Base-by-base conservation (phyloP, 768 basidiomycete species). In the Butyriboletus loyo region DNA sequence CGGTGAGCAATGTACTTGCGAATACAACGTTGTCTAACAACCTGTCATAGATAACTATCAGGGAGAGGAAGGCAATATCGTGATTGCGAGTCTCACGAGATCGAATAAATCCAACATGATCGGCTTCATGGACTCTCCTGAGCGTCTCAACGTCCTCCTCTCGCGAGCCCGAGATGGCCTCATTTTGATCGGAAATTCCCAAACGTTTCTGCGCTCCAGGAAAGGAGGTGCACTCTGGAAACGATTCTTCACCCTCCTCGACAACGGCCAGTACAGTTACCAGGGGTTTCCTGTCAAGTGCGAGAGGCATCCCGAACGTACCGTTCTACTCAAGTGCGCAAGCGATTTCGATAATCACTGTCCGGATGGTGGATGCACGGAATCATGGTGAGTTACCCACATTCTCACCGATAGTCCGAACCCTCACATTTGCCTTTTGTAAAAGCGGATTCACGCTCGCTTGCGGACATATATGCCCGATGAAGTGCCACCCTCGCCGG, bases 41-140 rank as follows among this genome's bases (percentile, higher is more conserved):
- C 5, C 3, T 13, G n/a, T 15, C 14, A 10, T 49, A 87, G 86
- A 88, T 54, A 88, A 88, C 59, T 88, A 86, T 54, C 86, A 88
- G 57, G 86, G 86, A 10, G 86, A 88, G 58, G 86, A 88, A 62
- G 81, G 82, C 47, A 77, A 87, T 25, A 82, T 89, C 46, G 84
- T 88, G 21, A 68, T 88, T 25, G 73, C 75, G 7, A 81, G 78
- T 7, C 66, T 88, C 11, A 85, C 83, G 0, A 64, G 86, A 37
- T 85, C 85, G 59, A 87, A 88, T 54, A 8, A 68, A 0, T 59
- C 68, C 0, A 63, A 77, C 45, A 74, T 81, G 53, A 87, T 88
- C 32, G 86, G 87, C 0, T 88, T 88, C 67, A 86, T 88, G 85
- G 77, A 68, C 44, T 75, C 85, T 3, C 81, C 83, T 0, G 83